A percentile compares a stretch with the other conserved stretches of the same genome.
Evolutionary conservation across 2,329 filamentous ascomycete genomes (phyloP).

Genomic region (Xylaria sp.): DNA sequence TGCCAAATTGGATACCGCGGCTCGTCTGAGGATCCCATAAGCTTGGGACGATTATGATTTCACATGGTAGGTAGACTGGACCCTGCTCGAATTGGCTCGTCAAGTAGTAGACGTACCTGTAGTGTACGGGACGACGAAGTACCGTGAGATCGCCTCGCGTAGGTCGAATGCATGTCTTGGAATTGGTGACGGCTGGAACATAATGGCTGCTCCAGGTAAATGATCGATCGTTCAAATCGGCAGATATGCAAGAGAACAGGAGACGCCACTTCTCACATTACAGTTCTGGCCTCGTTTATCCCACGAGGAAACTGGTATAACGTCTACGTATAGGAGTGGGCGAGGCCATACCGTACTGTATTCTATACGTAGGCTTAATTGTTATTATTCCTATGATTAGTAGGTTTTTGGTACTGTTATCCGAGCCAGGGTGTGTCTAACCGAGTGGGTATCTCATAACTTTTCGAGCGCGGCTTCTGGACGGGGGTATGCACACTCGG

Average conservation of each 20-base stretch:
- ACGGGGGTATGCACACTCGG: constrained; percentile 7
- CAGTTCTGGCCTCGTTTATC: not conserved
- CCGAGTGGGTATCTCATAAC: constrained; percentile 23
- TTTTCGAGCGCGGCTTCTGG: constrained; percentile 4
- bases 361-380: not conserved
- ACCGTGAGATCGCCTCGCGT: not conserved
- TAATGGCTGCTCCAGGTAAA: constrained; percentile 3
- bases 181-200: not conserved
- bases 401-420: not conserved
- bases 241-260: not conserved
- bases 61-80: not conserved
- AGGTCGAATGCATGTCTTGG: constrained; percentile 16
- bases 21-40: constrained; percentile 2
- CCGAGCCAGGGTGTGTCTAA: constrained; percentile 13
- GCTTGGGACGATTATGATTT: not conserved
- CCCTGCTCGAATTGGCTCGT: constrained; percentile 8
- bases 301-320: not conserved
- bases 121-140: not conserved
- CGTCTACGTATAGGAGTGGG: not conserved
- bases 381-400: not conserved
- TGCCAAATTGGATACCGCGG: constrained; percentile 1
- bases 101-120: not conserved
- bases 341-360: not conserved
- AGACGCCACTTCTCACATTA: too few relatives aligned
- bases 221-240: constrained; percentile 6